Conservation (phyloP, 257 asterid species). For the Fraxinus anomala region DNA sequence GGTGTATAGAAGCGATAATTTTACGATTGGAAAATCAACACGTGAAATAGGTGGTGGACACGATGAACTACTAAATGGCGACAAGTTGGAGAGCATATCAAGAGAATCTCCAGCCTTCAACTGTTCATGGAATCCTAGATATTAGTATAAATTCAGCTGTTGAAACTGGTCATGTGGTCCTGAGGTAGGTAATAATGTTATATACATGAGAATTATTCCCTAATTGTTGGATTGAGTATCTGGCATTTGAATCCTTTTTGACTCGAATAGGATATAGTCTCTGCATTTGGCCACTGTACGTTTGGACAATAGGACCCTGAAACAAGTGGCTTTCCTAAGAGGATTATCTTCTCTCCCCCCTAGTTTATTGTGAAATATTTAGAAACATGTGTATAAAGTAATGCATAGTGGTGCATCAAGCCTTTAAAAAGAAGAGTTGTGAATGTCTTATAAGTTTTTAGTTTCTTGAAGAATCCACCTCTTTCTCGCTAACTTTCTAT, state of each 20-base stretch:
- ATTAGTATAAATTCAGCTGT: conserved; percentile 69
- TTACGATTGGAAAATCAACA: conserved; percentile 74
- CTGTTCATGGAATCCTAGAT: conserved; percentile 93
- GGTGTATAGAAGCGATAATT: conserved; percentile 62
- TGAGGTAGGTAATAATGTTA: conserved; percentile 46
- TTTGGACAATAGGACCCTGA: not conserved
- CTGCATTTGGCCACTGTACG: not conserved
- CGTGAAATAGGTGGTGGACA: conserved; percentile 86
- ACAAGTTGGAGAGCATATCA: conserved; percentile 98
- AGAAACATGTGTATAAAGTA: not conserved
- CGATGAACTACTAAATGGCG: conserved; percentile 89
- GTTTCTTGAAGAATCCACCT: conserved; percentile 11
- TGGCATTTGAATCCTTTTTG: conserved; percentile 7
- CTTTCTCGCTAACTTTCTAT: not conserved
- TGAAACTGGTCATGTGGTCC: conserved; percentile 28
- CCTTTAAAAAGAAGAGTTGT: not conserved
- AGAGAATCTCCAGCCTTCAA: conserved; percentile 86
- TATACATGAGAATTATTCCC: conserved; percentile 6
- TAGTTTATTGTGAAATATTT: not conserved
- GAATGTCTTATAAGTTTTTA: conserved; percentile 7
- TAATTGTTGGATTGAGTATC: conserved; percentile 8
- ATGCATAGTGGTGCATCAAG: not conserved
- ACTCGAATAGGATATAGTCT: not conserved
- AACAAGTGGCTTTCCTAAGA: not conserved
- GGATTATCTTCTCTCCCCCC: not conserved